Percentiles rank a stretch among this genome's conserved stretches.
Conservation (phyloP, 148 eudicot genomes). For the Polygonum maritimum region DNA sequence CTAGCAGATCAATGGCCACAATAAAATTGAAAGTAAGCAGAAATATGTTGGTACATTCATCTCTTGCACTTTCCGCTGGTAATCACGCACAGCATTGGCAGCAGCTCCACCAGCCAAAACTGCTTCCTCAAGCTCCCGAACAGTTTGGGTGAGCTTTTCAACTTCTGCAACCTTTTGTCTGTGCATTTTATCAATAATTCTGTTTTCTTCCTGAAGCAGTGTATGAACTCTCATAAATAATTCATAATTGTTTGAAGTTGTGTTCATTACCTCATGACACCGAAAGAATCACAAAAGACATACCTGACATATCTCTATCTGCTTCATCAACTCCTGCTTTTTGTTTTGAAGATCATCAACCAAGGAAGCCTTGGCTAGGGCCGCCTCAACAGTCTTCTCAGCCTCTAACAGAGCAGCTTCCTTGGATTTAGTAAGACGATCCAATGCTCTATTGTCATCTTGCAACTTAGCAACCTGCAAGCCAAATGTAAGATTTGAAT, state of each 20-base stretch:
- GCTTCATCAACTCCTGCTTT: slow-evolving; percentile 85
- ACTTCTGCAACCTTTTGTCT: slow-evolving; percentile 92
- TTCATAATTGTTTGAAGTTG: neutral
- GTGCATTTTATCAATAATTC: slow-evolving; percentile 82
- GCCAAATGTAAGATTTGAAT: slow-evolving; percentile 15
- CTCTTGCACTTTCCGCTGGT: slow-evolving; percentile 88
- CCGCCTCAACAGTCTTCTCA: slow-evolving; percentile 64
- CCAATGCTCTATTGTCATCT: slow-evolving; percentile 89
- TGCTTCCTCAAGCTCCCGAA: slow-evolving; percentile 91
- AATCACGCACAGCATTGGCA: slow-evolving; percentile 95
- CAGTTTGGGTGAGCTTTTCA: slow-evolving; percentile 85
- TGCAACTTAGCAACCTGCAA: slow-evolving; percentile 68
- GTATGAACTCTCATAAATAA: neutral
- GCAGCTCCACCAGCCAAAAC: slow-evolving; percentile 99
- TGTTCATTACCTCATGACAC: neutral
- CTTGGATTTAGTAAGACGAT: slow-evolving; percentile 92
- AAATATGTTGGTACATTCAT: slow-evolving; percentile 44
- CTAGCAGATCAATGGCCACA: neutral
- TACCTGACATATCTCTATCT: slow-evolving; percentile 97
- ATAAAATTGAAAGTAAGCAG: neutral
- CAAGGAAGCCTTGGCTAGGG: slow-evolving; percentile 81
- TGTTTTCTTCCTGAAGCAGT: slow-evolving; percentile 77
- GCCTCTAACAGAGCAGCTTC: slow-evolving; percentile 94
- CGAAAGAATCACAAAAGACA: slow-evolving; percentile 3
- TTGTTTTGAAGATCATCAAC: slow-evolving; percentile 95